These are phyloP conservation scores for Phytopythium aichiense DNA, from an alignment of 352 stramenopile genomes.

Conservation along the genomic window DNA sequence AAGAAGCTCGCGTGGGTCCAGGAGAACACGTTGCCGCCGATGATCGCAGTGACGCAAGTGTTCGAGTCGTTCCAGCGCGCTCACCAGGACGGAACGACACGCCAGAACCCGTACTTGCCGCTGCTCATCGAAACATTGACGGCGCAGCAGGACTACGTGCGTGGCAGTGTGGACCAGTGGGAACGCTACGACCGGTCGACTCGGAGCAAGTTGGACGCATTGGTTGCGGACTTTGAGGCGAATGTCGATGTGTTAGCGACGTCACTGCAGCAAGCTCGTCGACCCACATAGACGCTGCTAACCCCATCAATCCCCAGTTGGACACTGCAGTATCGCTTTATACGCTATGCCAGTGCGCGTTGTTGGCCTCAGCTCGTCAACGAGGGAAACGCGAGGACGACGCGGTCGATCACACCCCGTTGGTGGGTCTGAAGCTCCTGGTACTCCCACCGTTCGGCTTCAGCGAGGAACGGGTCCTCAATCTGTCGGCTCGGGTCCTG, in stretches of 20 bases:
- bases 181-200: conserved; percentile 1
- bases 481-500: conserved; percentile 39
- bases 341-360: too few relatives aligned
- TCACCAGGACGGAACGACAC: conserved; percentile 13
- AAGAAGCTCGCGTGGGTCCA: conserved; percentile 37
- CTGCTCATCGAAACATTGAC: neutral
- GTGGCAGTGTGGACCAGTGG: neutral
- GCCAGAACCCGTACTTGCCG: conserved; percentile 5
- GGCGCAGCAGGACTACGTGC: neutral
- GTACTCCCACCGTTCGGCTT: conserved; percentile 69
- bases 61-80: conserved; percentile 26
- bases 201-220: neutral
- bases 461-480: conserved; percentile 50
- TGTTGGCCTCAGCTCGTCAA: neutral
- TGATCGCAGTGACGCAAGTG: conserved; percentile 19
- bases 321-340: too few relatives aligned
- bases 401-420: conserved; percentile 37
- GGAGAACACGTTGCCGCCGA: conserved; percentile 20
- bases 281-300: neutral
- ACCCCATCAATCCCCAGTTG: too few relatives aligned
- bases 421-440: conserved; percentile 77
- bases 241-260: neutral
- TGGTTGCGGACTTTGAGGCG: conserved; percentile 5
- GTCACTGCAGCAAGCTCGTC: neutral
- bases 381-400: conserved; percentile 8